phyloP scores from a whole-genome alignment of 179 eudicot species.

The Drosera spatulata region DNA sequence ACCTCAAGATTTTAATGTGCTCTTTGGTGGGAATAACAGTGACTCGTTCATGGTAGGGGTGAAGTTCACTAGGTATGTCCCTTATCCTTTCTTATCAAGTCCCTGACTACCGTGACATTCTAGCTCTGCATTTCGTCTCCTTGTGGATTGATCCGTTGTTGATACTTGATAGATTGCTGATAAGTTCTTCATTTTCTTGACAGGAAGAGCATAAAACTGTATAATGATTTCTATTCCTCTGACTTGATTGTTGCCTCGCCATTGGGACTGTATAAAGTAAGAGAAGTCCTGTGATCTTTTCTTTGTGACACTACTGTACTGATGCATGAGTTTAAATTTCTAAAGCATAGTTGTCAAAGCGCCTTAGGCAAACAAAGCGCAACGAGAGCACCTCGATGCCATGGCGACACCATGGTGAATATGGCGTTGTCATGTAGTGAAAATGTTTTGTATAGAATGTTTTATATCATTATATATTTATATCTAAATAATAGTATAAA shows the following conservation, averaged over 20 bases:
- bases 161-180: no score
- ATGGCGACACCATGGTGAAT: no score
- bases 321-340: no score
- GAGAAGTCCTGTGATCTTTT: slow-evolving; percentile 10
- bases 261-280: slow-evolving; percentile 81
- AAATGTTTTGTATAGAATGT: no score
- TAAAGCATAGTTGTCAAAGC: no score
- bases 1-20: slow-evolving; percentile 68
- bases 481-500: no score
- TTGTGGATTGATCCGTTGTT: no score
- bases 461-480: no score
- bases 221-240: slow-evolving; percentile 79
- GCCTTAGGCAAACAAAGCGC: no score
- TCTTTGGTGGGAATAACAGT: slow-evolving; percentile 73
- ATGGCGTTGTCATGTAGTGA: no score
- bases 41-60: slow-evolving; percentile 90
- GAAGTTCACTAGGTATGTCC: slow-evolving; percentile 61
- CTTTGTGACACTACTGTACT: not conserved
- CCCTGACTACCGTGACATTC: not conserved
- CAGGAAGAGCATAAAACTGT: slow-evolving; percentile 75
- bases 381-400: no score
- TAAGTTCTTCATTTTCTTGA: slow-evolving; percentile 5
- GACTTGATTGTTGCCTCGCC: slow-evolving; percentile 94
- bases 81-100: not conserved
- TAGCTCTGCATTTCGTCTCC: no score